Percentiles rank a stretch among this genome's conserved stretches.
Evolutionary conservation across 495 filamentous ascomycete genomes (phyloP).

Genomic region (Tirmania nivea): DNA sequence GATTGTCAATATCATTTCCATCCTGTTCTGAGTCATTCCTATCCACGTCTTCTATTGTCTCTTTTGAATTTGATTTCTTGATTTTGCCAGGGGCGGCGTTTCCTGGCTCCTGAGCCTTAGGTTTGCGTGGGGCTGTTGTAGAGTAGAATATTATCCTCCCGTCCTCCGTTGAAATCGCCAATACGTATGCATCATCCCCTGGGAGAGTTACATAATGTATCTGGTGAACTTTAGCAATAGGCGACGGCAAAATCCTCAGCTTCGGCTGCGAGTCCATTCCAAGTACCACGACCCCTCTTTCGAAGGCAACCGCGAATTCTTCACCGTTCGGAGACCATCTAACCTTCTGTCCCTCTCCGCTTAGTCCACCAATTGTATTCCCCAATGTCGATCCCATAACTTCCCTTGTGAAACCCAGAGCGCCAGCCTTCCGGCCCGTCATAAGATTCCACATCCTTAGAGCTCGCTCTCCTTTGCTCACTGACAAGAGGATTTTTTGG

Average conservation of each 20-base stretch:
- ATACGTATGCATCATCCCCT: constrained; percentile 1
- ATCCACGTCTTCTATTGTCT: background rate
- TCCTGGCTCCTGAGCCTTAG: constrained; percentile 19
- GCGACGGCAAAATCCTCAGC: constrained; percentile 22
- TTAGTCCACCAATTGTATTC: constrained; percentile 8
- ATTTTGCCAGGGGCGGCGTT: background rate
- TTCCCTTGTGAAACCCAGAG: constrained; percentile 56
- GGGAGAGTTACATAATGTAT: constrained; percentile 43
- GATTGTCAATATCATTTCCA: constrained; percentile 21
- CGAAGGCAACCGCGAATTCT: constrained; percentile 74
- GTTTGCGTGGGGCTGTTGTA: constrained; percentile 23
- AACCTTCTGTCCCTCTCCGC: constrained; percentile 66
- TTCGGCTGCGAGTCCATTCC: constrained; percentile 31
- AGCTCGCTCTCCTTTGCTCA: constrained; percentile 65
- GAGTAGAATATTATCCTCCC: constrained; percentile 72
- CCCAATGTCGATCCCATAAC: constrained; percentile 11
- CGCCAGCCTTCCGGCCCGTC: constrained; percentile 84
- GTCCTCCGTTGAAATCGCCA: constrained; percentile 82
- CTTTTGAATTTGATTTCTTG: background rate
- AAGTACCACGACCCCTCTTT: constrained; percentile 65
- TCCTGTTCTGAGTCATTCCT: constrained; percentile 3
- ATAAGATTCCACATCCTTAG: constrained; percentile 95
- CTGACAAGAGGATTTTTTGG: constrained; percentile 86
- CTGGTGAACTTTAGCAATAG: constrained; percentile 60
- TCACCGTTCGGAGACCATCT: constrained; percentile 53